phyloP scores from a whole-genome alignment of 2,329 filamentous ascomycete genomes.

The Blastomyces parvus region DNA sequence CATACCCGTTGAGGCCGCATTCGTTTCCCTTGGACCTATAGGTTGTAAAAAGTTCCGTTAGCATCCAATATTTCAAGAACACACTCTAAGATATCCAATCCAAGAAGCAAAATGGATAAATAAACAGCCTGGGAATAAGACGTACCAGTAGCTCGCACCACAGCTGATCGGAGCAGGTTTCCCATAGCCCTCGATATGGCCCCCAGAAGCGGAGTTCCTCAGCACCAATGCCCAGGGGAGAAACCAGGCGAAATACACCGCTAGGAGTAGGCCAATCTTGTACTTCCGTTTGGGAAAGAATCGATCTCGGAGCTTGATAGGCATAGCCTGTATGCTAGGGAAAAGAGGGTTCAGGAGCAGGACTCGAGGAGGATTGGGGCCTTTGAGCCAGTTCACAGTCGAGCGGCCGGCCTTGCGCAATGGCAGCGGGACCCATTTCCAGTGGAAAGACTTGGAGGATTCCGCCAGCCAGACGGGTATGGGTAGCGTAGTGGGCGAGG shows the following conservation, averaged over 20 bases:
- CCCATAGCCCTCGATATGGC: conserved; percentile 42
- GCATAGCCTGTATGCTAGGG: conserved; percentile 39
- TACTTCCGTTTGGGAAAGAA: conserved; percentile 40
- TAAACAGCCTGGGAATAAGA: neutral
- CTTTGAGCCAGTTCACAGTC: conserved; percentile 38
- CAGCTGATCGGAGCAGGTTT: conserved; percentile 39
- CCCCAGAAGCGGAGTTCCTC: conserved; percentile 37
- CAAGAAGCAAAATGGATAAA: neutral
- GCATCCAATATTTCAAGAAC: neutral
- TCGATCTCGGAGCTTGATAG: conserved; percentile 35
- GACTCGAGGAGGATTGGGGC: conserved; percentile 38
- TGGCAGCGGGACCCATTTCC: conserved; percentile 40
- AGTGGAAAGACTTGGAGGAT: conserved; percentile 39
- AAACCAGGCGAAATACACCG: conserved; percentile 40
- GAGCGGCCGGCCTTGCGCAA: conserved; percentile 37
- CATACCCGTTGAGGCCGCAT: conserved; percentile 47
- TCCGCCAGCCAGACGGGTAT: conserved; percentile 42
- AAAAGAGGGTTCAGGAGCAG: conserved; percentile 40
- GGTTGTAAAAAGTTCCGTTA: neutral
- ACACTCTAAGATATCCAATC: neutral
- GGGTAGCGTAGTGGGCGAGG: conserved; percentile 16
- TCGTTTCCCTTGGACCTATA: conserved; percentile 35
- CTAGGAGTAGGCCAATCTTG: conserved; percentile 34
- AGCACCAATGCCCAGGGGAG: conserved; percentile 39
- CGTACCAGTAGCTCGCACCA: conserved; percentile 38